These are phyloP conservation scores for Epichloe glyceriae DNA, from an alignment of 2,329 filamentous ascomycete species.

Conservation along the genomic window DNA sequence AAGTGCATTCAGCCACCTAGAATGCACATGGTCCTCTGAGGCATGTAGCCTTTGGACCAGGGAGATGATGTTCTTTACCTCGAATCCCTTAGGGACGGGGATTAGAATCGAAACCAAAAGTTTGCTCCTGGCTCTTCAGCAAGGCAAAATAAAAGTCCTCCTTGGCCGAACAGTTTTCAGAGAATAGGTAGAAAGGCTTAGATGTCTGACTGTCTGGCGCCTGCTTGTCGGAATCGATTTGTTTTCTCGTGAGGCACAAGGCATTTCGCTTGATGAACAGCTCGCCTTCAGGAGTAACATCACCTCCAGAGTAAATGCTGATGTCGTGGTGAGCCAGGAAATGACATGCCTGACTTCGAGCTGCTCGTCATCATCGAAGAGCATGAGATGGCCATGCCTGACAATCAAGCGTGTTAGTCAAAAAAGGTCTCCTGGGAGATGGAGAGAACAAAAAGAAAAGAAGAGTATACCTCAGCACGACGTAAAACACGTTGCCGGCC, in stretches of 20 bases:
- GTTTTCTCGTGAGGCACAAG: conserved; percentile 61
- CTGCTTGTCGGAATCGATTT: conserved; percentile 34
- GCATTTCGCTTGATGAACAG: conserved; percentile 93
- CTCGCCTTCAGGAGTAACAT: conserved; percentile 74
- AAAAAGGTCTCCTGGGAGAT: background rate
- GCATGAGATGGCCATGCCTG: conserved; percentile 89
- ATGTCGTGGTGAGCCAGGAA: conserved; percentile 81
- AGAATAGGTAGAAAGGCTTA: conserved; percentile 88
- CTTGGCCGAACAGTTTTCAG: conserved; percentile 89
- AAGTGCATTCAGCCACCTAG: conserved; percentile 85
- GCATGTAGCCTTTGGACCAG: conserved; percentile 85
- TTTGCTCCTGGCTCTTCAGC: conserved; percentile 68
- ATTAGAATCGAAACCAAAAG: conserved; percentile 36
- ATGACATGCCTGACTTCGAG: conserved; percentile 94
- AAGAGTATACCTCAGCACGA: conserved; percentile 60
- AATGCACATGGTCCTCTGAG: conserved; percentile 80
- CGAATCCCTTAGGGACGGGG: conserved; percentile 63
- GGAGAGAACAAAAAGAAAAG: background rate
- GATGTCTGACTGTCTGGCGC: conserved; percentile 45
- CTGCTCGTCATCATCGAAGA: conserved; percentile 92
- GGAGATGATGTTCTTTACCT: conserved; percentile 75
- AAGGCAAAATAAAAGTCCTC: conserved; percentile 97
- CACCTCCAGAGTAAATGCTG: conserved; percentile 70
- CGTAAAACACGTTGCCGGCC: conserved; percentile 83
- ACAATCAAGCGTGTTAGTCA: conserved; percentile 1